Evolutionary conservation across 2,329 filamentous ascomycete species (phyloP).

Genomic region (Paraphaeosphaeria sporulosa): DNA sequence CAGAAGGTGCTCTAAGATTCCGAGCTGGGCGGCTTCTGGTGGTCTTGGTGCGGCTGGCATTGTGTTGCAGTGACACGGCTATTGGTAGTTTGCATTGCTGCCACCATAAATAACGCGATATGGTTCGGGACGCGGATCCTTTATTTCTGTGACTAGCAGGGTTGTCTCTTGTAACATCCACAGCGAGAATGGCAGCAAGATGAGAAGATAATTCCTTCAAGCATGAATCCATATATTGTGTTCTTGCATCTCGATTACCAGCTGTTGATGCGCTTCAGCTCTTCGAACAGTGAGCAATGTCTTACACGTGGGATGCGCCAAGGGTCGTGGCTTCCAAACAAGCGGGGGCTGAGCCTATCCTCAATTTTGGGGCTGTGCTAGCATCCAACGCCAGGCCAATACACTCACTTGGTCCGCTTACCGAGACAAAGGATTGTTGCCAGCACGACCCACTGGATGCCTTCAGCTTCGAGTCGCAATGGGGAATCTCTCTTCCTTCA

Average conservation of each 20-base stretch:
- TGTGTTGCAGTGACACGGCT: not conserved
- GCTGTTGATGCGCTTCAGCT: not conserved
- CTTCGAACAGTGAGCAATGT: not conserved
- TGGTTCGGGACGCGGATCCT: not conserved
- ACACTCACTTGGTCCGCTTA: slow-evolving; percentile 4
- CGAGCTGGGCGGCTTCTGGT: not conserved
- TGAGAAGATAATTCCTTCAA: not conserved
- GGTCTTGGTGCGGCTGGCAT: not conserved
- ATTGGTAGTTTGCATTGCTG: not conserved
- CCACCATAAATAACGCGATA: not conserved
- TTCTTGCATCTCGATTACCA: not conserved
- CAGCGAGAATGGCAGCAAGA: not conserved
- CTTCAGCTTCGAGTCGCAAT: not conserved
- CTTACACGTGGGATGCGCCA: not conserved
- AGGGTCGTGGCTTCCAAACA: not conserved
- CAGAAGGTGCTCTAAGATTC: not conserved
- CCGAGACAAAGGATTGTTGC: slow-evolving; percentile 1
- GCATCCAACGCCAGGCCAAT: not conserved
- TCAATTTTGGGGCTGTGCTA: slow-evolving; percentile 9
- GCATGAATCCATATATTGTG: not conserved
- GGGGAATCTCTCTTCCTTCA: not conserved
- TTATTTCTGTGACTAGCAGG: not conserved
- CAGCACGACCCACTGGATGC: not conserved
- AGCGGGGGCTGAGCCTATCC: slow-evolving; percentile 7
- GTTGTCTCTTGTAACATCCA: not conserved